Conservation (phyloP, 192 early-diverging fungal genomes). For the Mortierella antarctica region DNA sequence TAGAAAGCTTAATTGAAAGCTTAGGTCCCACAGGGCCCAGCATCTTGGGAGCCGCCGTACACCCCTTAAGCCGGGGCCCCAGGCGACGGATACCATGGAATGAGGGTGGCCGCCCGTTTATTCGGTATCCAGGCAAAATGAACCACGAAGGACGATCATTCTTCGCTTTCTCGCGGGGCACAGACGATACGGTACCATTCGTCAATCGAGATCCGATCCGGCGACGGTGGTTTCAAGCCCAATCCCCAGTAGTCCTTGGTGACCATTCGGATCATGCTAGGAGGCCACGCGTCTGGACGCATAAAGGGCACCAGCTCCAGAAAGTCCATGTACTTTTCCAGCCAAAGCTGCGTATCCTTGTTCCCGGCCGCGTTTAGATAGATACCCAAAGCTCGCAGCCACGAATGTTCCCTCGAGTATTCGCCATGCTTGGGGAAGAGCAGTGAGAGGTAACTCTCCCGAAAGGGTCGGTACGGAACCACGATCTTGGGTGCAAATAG, state of each 20-base stretch:
- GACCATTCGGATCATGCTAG: slow-evolving; percentile 9
- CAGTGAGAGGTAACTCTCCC: slow-evolving; percentile 29
- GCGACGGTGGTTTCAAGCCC: slow-evolving; percentile 1
- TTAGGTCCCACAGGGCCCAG: background rate
- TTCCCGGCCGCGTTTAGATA: slow-evolving; percentile 45
- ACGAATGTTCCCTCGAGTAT: slow-evolving; percentile 10
- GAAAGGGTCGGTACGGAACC: slow-evolving; percentile 31
- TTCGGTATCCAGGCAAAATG: background rate
- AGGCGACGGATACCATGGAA: background rate
- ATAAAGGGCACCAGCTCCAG: slow-evolving; percentile 12
- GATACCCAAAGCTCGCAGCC: slow-evolving; percentile 34
- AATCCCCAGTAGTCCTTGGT: slow-evolving; percentile 33
- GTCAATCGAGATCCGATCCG: slow-evolving; percentile 12
- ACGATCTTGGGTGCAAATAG: slow-evolving; percentile 38
- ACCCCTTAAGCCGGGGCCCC: background rate
- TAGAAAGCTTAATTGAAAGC: background rate
- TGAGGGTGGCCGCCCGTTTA: background rate
- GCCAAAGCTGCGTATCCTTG: slow-evolving; percentile 22
- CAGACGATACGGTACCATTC: slow-evolving; percentile 25
- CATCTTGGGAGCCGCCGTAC: background rate
- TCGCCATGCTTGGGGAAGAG: slow-evolving; percentile 40
- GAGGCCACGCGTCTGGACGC: slow-evolving; percentile 18
- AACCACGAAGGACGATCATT: background rate
- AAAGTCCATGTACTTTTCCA: slow-evolving; percentile 40
- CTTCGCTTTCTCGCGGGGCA: background rate